Base-by-base conservation (phyloP, 768 basidiomycete species). In the Lentinula aciculospora region DNA sequence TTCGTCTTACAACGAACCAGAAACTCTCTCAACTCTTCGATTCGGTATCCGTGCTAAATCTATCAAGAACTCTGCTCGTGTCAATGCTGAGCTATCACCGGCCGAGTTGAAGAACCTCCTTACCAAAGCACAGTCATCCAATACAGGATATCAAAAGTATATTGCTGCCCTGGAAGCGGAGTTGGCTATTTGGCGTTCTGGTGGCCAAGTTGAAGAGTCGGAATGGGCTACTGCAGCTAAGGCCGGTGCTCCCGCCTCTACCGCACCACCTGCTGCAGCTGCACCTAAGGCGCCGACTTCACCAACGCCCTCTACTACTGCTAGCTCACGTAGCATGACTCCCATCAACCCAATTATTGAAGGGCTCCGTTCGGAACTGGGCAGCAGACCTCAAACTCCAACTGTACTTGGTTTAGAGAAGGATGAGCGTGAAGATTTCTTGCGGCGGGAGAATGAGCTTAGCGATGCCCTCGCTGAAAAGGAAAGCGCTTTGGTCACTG, bases 11-110 rank as follows among this genome's bases (percentile, higher is more conserved):
- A 99, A 99, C 67, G 97, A 98, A 70, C 78, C 92, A 2, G 97
- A 99, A 72, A 99, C 97, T 0, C 78, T 99, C 32, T 90, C 89
- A 2, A 99, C 97, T 3, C 83, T 99, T n/a, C 89, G 97, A 25
- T 99, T 99, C 71, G 97, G 97, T 78, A 98, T 98, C 69, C 92
- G 97, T 62, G 96, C 97, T n/a, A 99, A 99, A 74, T 92, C 92
- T n/a, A 99, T 99, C 84, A 98, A 98, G 91, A 99, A 99, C 73
- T 92, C 91, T 60, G 97, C 97, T 60, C 90, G 97, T 46, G 92
- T 99, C 75, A 99, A 99, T 71, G 94, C 94, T 54, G 97, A 99
- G 71, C 82, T 99, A 53, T 92, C 96, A 2, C 96, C 97, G 2
- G 78, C 94, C 49, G 97, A 99, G 67, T 89, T 99, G 75, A 99